Percentiles rank a stretch among this genome's conserved stretches.
These are phyloP conservation scores for Nemania diffusa DNA, from an alignment of 2,329 filamentous ascomycete genomes.

Conservation along the genomic window DNA sequence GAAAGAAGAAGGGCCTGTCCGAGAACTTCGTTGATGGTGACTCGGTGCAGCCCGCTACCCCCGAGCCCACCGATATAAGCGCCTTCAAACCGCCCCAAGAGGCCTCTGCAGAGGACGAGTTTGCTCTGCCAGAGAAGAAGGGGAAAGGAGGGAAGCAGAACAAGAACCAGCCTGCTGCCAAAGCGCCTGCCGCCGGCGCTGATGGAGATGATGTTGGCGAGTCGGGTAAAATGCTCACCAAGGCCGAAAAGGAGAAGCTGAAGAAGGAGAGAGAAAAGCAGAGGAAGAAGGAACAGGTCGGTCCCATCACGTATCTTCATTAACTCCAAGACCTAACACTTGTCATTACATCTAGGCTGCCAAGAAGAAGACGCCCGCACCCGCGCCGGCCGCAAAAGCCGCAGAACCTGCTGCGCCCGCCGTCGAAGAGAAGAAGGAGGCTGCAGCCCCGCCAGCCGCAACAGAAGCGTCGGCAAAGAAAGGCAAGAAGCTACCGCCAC, in stretches of 20 bases:
- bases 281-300: conserved; percentile 93
- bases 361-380: conserved; percentile 77
- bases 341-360: conserved; percentile 66
- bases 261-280: conserved; percentile 99
- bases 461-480: conserved; percentile 70
- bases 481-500: conserved; percentile 88
- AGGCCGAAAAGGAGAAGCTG: conserved; percentile 96
- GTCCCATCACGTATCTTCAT: conserved; percentile 40
- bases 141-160: conserved; percentile 67
- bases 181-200: conserved; percentile 47
- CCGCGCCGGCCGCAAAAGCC: conserved; percentile 60
- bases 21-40: conserved; percentile 82
- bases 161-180: conserved; percentile 53
- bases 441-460: conserved; percentile 53
- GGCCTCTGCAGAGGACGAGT: conserved; percentile 85
- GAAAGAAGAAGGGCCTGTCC: conserved; percentile 84
- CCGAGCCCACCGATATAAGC: conserved; percentile 52
- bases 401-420: conserved; percentile 66
- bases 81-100: conserved; percentile 81
- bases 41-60: conserved; percentile 57
- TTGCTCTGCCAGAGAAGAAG: conserved; percentile 82
- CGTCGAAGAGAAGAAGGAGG: conserved; percentile 61
- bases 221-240: conserved; percentile 82
- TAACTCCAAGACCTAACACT: conserved; percentile 38
- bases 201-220: conserved; percentile 63